Evolutionary conservation across 345 rosid species (phyloP), one percentile per base, ranked within the genome.

Genomic region (Arabidopsis thaliana): DNA sequence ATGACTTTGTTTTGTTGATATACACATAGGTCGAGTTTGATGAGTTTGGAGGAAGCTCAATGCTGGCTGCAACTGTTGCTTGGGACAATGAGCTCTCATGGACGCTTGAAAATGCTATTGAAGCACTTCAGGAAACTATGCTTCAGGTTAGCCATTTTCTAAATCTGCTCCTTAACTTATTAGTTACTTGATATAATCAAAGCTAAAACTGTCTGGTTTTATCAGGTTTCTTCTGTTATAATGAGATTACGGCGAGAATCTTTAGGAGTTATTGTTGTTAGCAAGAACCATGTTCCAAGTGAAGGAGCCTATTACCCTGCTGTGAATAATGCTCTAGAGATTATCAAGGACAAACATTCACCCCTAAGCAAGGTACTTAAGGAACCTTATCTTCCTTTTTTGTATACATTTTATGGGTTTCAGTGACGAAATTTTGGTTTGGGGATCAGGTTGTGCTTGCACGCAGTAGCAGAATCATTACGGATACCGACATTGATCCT

Each of bases 1-100:
- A 48, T 49, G 50, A 49, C 25, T 49, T 34, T 11, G 20, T 34
- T 28, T 25, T 56, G 48, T 59, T 78, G 81, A 81, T 85, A 74
- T 83, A 80, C 70, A 44, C 45, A 79, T 87, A 92, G 96, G 93
- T 93, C 46, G 98, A 93, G 88, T 91, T 87, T 64, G 88, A 85
- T 82, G 98, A 91, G 88, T 81, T 91, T 65, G 81, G 75, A 69
- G 83, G 80, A 80, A 81, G 79, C 79, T 91, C 93, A 6, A 86
- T 89, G 83, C 85, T 93, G 46, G 97, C 97, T 24, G 82, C 85
- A 28, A 88, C 93, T 6, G 33, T 91, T 72, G 92, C 96, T 37
- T 89, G 98, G 97, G 93, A 93, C 28, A 25, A 85, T 65, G 79
- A 77, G n/a, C 82, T 89, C 69, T 85, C 85, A 3, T 86, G 89